phyloP scores from a whole-genome alignment of 2,329 filamentous ascomycete species.

The Westerdykella sp. region DNA sequence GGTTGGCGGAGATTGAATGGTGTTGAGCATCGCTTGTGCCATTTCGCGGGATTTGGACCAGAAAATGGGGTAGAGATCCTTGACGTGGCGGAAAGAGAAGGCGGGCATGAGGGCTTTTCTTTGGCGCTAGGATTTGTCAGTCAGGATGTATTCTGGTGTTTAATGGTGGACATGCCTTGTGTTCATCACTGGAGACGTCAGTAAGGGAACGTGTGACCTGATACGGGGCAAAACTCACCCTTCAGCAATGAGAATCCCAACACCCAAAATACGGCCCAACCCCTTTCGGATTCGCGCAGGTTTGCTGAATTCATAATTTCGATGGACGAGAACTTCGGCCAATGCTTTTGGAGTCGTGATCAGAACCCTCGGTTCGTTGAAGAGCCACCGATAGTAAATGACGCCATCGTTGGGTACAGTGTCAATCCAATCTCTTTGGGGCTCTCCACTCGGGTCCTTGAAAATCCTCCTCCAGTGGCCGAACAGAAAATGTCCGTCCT shows the following conservation, averaged over 20 bases:
- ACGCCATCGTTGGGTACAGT: conserved; percentile 51
- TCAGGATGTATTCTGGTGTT: conserved; percentile 50
- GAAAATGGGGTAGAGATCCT: conserved; percentile 46
- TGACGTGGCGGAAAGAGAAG: conserved; percentile 47
- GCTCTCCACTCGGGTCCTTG: conserved; percentile 40
- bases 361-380: conserved; percentile 43
- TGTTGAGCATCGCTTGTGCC: conserved; percentile 28
- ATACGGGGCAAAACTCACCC: conserved; percentile 39
- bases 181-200: conserved; percentile 51
- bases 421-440: conserved; percentile 47
- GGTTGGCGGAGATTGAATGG: conserved; percentile 13
- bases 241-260: conserved; percentile 72
- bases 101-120: conserved; percentile 45
- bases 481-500: conserved; percentile 31
- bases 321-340: conserved; percentile 45
- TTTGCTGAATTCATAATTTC: conserved; percentile 49
- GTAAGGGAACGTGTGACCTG: too few species aligned
- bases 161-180: conserved; percentile 43
- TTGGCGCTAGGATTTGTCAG: conserved; percentile 33
- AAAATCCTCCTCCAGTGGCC: conserved; percentile 42
- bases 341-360: conserved; percentile 44
- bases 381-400: conserved; percentile 46
- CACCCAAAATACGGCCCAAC: conserved; percentile 60
- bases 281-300: conserved; percentile 43
- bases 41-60: conserved; percentile 45